These are phyloP conservation scores for Cercospora nicotianae DNA, from an alignment of 2,329 filamentous ascomycete genomes.

Conservation along the genomic window DNA sequence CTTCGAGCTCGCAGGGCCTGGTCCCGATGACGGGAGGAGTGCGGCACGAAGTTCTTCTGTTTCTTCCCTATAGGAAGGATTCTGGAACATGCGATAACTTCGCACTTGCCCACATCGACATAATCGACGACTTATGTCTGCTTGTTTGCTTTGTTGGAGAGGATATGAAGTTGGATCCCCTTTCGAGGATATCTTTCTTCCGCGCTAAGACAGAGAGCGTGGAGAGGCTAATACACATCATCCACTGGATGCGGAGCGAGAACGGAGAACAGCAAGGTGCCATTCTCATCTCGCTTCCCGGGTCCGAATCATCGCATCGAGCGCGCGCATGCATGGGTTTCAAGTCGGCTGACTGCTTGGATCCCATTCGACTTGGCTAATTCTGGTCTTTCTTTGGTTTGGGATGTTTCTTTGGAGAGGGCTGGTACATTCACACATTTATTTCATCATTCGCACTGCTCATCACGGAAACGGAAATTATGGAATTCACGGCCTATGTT, in stretches of 20 bases:
- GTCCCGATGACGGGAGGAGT: background rate
- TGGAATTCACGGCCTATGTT: background rate
- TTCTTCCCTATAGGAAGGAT: background rate
- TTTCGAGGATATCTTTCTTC: background rate
- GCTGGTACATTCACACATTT: background rate
- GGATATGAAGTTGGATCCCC: background rate
- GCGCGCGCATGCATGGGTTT: background rate
- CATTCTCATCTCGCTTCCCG: background rate
- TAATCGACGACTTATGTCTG: background rate
- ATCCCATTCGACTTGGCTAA: background rate
- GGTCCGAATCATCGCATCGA: background rate
- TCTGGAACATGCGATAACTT: background rate
- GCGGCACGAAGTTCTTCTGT: background rate
- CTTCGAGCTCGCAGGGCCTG: slow-evolving; percentile 12
- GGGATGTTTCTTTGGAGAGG: background rate
- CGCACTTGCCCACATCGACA: background rate
- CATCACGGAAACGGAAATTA: background rate
- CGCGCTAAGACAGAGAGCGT: background rate
- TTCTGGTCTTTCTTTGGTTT: background rate
- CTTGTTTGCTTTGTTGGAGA: background rate
- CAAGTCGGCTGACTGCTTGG: background rate
- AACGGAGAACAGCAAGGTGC: background rate
- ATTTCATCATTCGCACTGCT: background rate
- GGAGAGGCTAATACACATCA: background rate
- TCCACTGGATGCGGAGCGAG: background rate